Conservation (phyloP, 2,329 filamentous ascomycete species). For the Rasamsonia emersonii region DNA sequence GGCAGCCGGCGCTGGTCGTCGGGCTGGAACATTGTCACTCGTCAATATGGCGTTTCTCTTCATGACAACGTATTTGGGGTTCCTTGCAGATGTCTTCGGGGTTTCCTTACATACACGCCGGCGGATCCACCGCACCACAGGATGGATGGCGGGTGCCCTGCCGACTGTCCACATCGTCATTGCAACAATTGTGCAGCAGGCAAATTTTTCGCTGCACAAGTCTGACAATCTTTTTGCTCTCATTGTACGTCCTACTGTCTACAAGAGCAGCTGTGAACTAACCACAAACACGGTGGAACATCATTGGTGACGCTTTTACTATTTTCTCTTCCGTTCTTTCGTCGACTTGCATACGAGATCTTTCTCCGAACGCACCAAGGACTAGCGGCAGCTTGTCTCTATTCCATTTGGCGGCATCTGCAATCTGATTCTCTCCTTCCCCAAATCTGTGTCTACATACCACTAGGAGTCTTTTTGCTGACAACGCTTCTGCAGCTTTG, state of each 20-base stretch:
- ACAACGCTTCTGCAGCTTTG: constrained; percentile 12
- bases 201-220: no score
- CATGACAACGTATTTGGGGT: constrained; percentile 11
- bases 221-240: no score
- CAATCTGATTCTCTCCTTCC: constrained; percentile 6
- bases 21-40: constrained; percentile 14
- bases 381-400: constrained; percentile 13
- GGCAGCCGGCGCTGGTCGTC: constrained; percentile 3
- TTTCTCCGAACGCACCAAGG: constrained; percentile 17
- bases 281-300: constrained; percentile 10
- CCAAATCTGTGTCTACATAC: constrained; percentile 14
- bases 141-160: constrained; percentile 14
- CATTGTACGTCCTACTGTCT: no score
- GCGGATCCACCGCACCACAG: constrained; percentile 12
- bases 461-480: constrained; percentile 12
- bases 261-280: constrained; percentile 6
- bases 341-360: constrained; percentile 16
- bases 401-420: constrained; percentile 16
- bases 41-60: constrained; percentile 17
- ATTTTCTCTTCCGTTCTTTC: constrained; percentile 14
- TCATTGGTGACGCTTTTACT: constrained; percentile 13
- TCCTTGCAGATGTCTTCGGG: constrained; percentile 12
- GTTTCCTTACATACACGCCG: constrained; percentile 11
- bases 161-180: constrained; percentile 13
- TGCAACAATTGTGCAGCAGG: constrained; percentile 3